Evolutionary conservation across 371 early-diverging fungal genomes (phyloP), one percentile per base, ranked within the genome.

Genomic region (Choanephora cucurbitarum): DNA sequence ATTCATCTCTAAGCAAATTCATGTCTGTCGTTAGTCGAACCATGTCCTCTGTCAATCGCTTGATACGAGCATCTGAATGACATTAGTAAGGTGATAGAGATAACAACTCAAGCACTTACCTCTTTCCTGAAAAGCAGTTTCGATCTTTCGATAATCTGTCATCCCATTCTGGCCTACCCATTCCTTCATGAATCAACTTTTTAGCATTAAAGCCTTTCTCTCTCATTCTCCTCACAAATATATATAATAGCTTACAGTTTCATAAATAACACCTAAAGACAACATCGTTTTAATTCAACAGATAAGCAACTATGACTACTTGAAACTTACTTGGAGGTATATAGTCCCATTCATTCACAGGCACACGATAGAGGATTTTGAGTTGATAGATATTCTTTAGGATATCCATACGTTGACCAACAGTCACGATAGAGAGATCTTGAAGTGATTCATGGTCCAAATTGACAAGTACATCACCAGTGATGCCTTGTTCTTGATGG

Each of bases 371-470:
- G 39, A 80, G 75, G 39, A 89, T 69, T 68, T 91, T 94, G 19
- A 90, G 73, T 52, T 87, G 83, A 54, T 93, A 94, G 32, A 96
- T 88, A 15, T 91, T 88, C 63, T 90, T 90, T 34, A 98, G 79
- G 14, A 98, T 77, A 15, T 85, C 79, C 42, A 96, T 77, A 18
- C 98, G 80, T 41, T 90, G 89, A 4, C 98, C 98, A 11, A 97
- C 89, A 1, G 94, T 91, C 33, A 79, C 73, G 32, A 98, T 77
- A 1, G 86, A 87, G 40, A 98, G 69, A 57, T 96, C 97, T 64
- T 87, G 85, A 51, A 98, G 79, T 40, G 95, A 82, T 45, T 87
- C 92, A 70, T 96, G 95, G 74, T 94, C 94, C 34, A 95, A 87
- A 64, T 91, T 86, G 22, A 93, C 74, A 7, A 98, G 85, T 4